phyloP scores from a whole-genome alignment of 202 grass and related monocot species.

The Musa balbisiana region DNA sequence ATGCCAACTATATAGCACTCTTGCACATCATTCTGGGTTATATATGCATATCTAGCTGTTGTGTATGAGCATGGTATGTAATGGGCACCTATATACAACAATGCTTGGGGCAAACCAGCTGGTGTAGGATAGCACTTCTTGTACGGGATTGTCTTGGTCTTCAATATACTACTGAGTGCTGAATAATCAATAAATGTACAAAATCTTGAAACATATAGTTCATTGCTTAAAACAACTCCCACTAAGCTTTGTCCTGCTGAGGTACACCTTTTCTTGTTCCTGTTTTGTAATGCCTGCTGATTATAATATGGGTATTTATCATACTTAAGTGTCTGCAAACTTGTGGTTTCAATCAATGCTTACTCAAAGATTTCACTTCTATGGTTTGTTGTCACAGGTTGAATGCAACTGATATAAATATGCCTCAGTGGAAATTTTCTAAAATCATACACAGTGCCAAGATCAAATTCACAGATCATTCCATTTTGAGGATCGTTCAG shows the following conservation, averaged over 20 bases:
- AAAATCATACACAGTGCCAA: slow-evolving; percentile 75
- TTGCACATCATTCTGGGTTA: too few species aligned
- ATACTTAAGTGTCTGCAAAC: background rate
- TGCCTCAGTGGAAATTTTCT: slow-evolving; percentile 90
- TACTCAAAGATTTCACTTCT: slow-evolving; percentile 26
- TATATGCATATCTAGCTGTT: too few species aligned
- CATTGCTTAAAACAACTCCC: background rate
- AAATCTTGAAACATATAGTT: background rate
- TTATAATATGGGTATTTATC: background rate
- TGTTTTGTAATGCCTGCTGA: background rate
- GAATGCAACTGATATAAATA: slow-evolving; percentile 88
- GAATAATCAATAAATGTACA: background rate
- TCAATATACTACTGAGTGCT: background rate
- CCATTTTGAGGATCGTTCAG: slow-evolving; percentile 73
- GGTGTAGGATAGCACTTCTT: background rate
- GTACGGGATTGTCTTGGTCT: background rate
- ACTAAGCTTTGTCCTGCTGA: background rate
- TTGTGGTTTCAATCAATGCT: background rate
- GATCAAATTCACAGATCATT: slow-evolving; percentile 91
- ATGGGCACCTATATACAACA: too few species aligned
- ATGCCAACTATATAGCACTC: too few species aligned
- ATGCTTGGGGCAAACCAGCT: too few species aligned
- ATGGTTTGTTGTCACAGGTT: slow-evolving; percentile 54
- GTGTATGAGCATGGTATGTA: too few species aligned
- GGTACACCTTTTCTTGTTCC: background rate